phyloP scores from a whole-genome alignment of 73 alveolate genomes.

The Durusdinium trenchii region DNA sequence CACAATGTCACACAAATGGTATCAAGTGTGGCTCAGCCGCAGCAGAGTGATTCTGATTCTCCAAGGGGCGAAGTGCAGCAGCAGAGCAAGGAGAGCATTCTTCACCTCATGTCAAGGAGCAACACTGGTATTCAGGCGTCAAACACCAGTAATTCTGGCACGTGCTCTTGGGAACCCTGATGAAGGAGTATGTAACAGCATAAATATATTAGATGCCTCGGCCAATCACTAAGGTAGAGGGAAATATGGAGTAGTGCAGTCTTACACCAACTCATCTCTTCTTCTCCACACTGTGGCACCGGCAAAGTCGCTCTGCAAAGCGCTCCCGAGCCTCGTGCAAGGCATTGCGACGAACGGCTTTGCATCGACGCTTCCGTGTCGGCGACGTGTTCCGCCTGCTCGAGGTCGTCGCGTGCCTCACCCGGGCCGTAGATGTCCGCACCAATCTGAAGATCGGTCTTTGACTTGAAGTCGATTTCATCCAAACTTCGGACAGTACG shows the following conservation, averaged over 20 bases:
- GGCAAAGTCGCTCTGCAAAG: constrained; percentile 29
- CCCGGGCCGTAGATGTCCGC: constrained; percentile 33
- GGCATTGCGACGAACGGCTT: not conserved
- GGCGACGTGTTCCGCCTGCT: not conserved
- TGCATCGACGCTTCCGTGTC: not conserved
- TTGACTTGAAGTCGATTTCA: too few species aligned
- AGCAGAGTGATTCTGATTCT: too few species aligned
- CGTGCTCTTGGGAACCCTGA: not conserved
- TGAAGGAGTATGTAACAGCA: not conserved
- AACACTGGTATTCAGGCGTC: not conserved
- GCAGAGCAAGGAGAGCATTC: constrained; percentile 18
- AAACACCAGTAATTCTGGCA: not conserved
- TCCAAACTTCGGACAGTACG: too few species aligned
- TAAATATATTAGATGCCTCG: not conserved
- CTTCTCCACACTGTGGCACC: not conserved
- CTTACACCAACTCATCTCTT: not conserved
- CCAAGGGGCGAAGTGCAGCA: not conserved
- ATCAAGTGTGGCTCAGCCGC: too few species aligned
- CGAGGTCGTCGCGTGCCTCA: constrained; percentile 25
- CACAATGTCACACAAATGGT: too few species aligned
- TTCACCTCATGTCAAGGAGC: not conserved
- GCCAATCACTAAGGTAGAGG: too few species aligned
- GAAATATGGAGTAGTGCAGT: too few species aligned
- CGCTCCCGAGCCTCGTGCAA: constrained; percentile 3
- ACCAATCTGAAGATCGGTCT: not conserved